Conservation (phyloP, 441 rosid species). For the Arabidopsis hybrid region DNA sequence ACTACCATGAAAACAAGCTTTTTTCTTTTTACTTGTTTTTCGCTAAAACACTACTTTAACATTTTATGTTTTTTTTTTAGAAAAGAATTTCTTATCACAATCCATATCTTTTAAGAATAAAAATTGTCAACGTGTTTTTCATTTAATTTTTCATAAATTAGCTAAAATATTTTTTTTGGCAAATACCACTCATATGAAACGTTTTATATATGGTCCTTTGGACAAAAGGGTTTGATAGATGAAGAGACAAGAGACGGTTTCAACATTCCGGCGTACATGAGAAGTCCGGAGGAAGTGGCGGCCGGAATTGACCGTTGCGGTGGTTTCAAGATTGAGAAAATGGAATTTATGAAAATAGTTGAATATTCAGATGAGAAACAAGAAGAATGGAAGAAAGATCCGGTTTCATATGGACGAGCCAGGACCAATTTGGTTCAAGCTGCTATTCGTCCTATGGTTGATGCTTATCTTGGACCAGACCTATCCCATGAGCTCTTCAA, state of each 20-base stretch:
- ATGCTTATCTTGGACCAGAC: slow-evolving; percentile 55
- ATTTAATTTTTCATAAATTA: not conserved
- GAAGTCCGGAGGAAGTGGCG: slow-evolving; percentile 61
- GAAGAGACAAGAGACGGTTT: slow-evolving; percentile 61
- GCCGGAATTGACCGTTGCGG: slow-evolving; percentile 50
- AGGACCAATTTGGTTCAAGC: slow-evolving; percentile 60
- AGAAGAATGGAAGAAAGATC: slow-evolving; percentile 58
- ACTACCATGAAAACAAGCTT: not conserved
- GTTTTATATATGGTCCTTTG: not conserved
- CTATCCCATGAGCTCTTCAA: slow-evolving; percentile 53
- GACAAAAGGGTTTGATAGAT: slow-evolving; percentile 55
- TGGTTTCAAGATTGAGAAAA: slow-evolving; percentile 56
- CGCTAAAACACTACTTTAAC: not conserved
- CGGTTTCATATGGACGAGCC: slow-evolving; percentile 58
- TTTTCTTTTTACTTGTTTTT: not conserved
- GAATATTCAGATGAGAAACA: slow-evolving; percentile 56
- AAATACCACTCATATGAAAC: not conserved
- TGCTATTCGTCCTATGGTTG: slow-evolving; percentile 54
- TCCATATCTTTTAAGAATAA: not conserved
- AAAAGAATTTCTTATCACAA: not conserved
- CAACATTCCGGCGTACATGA: slow-evolving; percentile 67
- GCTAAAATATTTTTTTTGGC: not conserved
- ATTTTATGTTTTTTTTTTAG: not conserved
- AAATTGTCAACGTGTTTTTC: not conserved
- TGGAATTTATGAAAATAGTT: slow-evolving; percentile 52